Evolutionary conservation across 768 basidiomycete species (phyloP), one percentile per base, ranked within the genome.

Genomic region (Lentinula edodes): DNA sequence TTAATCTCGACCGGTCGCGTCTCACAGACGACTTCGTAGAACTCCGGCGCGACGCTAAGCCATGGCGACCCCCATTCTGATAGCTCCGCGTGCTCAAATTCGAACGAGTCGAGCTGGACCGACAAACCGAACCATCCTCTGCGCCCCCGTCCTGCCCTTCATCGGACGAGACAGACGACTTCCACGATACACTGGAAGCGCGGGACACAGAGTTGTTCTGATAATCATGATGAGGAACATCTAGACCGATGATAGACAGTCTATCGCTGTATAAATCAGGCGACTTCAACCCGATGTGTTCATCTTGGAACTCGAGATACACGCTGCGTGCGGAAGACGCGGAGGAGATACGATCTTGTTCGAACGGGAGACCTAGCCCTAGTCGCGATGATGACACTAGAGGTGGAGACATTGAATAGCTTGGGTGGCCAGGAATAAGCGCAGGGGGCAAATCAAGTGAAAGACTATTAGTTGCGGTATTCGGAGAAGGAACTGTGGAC

Each of bases 101-200:
- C 42, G 42, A 45, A 23, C 45, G 46, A 32, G 45, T 46, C 41
- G 46, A 50, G 2, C 46, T 46, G 36, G 15, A 38, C 48, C 58
- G 35, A 36, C 16, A 18, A 20, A 57, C 55, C 1, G 13, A 41
- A 32, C 10, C 55, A 43, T 28, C 55, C 12, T 41, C 58, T 18
- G n/a, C 10, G 28, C 48, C 58, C n/a, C 51, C 59, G 6, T 42
- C 51, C 52, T 41, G 39, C 0, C 51, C 39, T 52, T 52, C 59
- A 43, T 60, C 59, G 6, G 59, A 60, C 36, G 58, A 59, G 2
- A 15, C 58, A 59, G 58, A 51, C 34, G 58, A 59, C 18, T 52
- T 51, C 59, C 48, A 52, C 10, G 59, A 60, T 18, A 60, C 16
- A 52, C 59, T 60, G 12, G 50, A 52, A 10, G 59, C 51, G 23